These are phyloP conservation scores for Quercus engelmannii DNA, from an alignment of 306 rosid genomes.

Conservation along the genomic window DNA sequence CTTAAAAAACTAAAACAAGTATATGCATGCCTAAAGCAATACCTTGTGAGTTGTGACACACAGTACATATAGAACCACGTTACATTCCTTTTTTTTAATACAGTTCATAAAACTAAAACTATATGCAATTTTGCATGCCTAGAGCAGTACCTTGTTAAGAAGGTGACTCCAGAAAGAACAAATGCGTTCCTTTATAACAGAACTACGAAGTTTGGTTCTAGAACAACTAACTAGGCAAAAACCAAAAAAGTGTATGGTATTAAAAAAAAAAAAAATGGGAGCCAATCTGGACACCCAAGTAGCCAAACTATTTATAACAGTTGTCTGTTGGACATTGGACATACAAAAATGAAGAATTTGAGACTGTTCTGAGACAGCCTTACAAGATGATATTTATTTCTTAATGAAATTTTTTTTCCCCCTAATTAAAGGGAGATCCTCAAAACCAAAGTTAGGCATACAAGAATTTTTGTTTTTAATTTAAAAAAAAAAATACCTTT, in stretches of 20 bases:
- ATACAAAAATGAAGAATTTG: background rate
- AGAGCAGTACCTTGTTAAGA: slow-evolving; percentile 43
- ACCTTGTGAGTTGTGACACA: slow-evolving; percentile 29
- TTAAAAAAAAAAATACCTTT: slow-evolving; percentile 39
- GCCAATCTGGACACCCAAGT: background rate
- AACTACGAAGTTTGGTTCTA: background rate
- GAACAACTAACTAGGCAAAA: background rate
- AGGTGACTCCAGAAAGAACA: slow-evolving; percentile 33
- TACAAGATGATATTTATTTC: background rate
- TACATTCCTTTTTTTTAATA: background rate
- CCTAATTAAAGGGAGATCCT: background rate
- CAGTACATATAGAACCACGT: too few species aligned
- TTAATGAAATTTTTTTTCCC: background rate
- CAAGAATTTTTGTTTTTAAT: background rate
- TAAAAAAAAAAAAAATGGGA: background rate
- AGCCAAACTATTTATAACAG: background rate
- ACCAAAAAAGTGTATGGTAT: background rate
- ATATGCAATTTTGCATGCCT: background rate
- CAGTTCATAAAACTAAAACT: background rate
- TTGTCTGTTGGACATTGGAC: background rate
- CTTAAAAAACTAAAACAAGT: background rate
- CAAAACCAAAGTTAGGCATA: background rate
- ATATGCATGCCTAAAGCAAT: slow-evolving; percentile 9
- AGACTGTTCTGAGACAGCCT: background rate
- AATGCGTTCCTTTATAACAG: background rate